Conservation (phyloP, 75 land plant genomes). For the Chamaecyparis obtusa region DNA sequence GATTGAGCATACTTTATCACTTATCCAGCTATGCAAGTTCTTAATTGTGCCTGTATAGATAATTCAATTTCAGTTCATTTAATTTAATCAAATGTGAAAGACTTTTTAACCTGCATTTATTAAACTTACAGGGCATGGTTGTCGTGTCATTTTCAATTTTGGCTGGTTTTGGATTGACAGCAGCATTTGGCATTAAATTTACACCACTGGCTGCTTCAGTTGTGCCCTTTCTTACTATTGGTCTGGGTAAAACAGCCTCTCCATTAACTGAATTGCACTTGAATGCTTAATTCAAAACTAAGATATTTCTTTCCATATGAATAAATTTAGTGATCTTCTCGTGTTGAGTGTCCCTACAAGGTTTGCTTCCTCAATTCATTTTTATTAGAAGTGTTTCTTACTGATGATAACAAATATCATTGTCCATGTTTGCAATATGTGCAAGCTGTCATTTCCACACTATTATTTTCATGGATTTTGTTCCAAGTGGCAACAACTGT, state of each 20-base stretch:
- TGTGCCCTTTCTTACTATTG: conserved; percentile 48
- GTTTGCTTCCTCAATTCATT: neutral
- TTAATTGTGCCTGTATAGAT: neutral
- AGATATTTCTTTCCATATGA: neutral
- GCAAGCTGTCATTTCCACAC: neutral
- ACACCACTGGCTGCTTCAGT: conserved; percentile 45
- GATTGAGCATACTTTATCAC: neutral
- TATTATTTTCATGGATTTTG: neutral
- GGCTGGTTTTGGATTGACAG: conserved; percentile 50
- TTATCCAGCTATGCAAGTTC: neutral
- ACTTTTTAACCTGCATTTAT: neutral
- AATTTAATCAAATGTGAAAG: neutral
- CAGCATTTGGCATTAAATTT: conserved; percentile 35
- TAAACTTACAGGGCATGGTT: conserved; percentile 34
- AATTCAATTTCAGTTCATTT: neutral
- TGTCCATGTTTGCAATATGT: neutral
- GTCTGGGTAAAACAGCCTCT: conserved; percentile 24
- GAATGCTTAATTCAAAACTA: neutral
- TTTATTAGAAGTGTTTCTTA: neutral
- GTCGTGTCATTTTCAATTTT: conserved; percentile 40
- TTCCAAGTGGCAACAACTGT: neutral
- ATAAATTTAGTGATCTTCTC: neutral
- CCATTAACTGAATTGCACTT: neutral
- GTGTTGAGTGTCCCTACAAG: neutral
- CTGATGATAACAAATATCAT: neutral